Evolutionary conservation across 2,329 filamentous ascomycete species (phyloP), one percentile per base, ranked within the genome.

Genomic region (Colletotrichum nymphaeae): DNA sequence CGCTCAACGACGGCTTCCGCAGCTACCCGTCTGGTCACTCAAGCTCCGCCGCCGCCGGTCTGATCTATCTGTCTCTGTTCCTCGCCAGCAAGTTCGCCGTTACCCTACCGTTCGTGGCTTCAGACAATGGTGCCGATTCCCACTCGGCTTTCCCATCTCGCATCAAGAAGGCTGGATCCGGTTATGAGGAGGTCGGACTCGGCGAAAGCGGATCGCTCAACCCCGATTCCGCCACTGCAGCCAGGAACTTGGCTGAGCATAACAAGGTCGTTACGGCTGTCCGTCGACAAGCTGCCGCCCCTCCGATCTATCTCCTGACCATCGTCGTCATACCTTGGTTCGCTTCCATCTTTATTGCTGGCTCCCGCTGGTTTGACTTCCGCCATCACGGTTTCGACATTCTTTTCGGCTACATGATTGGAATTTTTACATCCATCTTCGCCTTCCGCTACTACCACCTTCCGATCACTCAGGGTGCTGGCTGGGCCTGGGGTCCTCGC

Each of bases 381-480:
- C 91, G 94, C 52, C 96, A 98, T 82, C 94, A 96, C 80, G 95
- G 93, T n/a, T 96, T 98, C 80, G 96, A 98, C 76, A 94, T 98
- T 76, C 84, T 98, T 2, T 94, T 93, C 75, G 96, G 96, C n/a
- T 93, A 92, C 68, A 76, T 93, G 14, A 93, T 98, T 74, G 96
- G 96, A 9, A 88, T 92, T 16, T 83, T 91, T 57, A 90, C 90
- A 49, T 90, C 94, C 24, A 92, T 92, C 80, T 91, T 96, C 77
- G 89, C 92, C 3, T 98, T 98, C 85, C 88, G 93, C 28, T 94
- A 93, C 85, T 98, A 98, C 80, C 95, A 98, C 80, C 84, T 97
- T 11, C 94, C 95, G 0, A 91, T 97, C 75, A 86, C 85, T 24
- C 88, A 89, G n/a, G 95, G 95, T 7, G 93, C 93, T 1, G 95